Evolutionary conservation across 2,329 filamentous ascomycete species (phyloP), one percentile per base, ranked within the genome.

Genomic region (Epichloe gansuensis): DNA sequence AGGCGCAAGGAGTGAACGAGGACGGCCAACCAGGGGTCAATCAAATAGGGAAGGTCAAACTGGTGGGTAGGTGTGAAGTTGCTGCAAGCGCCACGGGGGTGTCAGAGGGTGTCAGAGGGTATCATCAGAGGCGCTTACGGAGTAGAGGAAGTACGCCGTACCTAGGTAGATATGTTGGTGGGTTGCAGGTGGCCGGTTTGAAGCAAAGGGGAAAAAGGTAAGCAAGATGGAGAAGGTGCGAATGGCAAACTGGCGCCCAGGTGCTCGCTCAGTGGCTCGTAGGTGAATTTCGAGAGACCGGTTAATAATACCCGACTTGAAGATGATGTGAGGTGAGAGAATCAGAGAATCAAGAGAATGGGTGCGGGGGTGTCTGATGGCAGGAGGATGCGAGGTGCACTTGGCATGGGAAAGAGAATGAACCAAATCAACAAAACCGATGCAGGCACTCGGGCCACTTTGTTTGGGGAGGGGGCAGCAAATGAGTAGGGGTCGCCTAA

Each of bases 401-500:
- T 47, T 38, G 34, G 43, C 34, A 35, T 5, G 17, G 23, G 28
- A 21, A 37, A 15, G 34, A 25, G 31, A 25, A 38, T 17, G 4
- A 38, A 47, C 34, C 7, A 31, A 31, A 31, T 8, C 41, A 50
- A 35, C 41, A 50, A 35, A 31, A 8, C 25, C 23, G 38, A 43
- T 35, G 25, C 21, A 28, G 25, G 48, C n/a, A 44, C 38, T 23
- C n/a, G 48, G n/a, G 28, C 17, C 41, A 15, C 21, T 15, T n/a
- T 21, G 17, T 21, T 21, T 21, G 17, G 17, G 17, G 17, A n/a
- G 21, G 8, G 9, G 31, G 9, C 31, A 28, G 39, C 38, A 48
- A 42, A 52, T 52, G 51, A 52, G 39, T 34, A 52, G 51, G 39
- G 39, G 11, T 37, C 46, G 45, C 37, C 45, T 44, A 38, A 31